These are phyloP conservation scores for Pythium brassicae DNA, from an alignment of 352 stramenopile genomes.

Conservation along the genomic window DNA sequence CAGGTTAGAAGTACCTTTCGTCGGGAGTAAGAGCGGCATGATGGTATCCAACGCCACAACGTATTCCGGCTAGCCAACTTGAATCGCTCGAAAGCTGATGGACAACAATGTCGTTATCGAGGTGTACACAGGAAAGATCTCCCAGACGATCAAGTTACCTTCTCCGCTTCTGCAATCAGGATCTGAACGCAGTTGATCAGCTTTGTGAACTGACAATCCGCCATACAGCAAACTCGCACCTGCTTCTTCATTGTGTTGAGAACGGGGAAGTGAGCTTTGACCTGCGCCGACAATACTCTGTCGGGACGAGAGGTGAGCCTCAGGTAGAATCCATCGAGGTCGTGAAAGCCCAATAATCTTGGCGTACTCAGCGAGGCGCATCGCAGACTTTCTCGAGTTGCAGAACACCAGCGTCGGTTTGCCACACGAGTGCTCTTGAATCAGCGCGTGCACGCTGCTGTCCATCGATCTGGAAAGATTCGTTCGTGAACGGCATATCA, in stretches of 20 bases:
- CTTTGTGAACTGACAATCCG: neutral
- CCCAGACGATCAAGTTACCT: slow-evolving; percentile 2
- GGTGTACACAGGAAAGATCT: too few relatives aligned
- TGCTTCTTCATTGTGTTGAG: slow-evolving; percentile 7
- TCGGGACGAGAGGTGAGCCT: neutral
- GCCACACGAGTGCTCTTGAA: slow-evolving; percentile 33
- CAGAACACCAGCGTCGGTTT: slow-evolving; percentile 65
- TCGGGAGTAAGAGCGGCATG: slow-evolving; percentile 23
- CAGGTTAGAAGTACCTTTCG: slow-evolving; percentile 18
- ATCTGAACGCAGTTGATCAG: slow-evolving; percentile 1
- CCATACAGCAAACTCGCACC: neutral
- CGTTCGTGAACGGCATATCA: slow-evolving; percentile 19
- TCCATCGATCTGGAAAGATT: slow-evolving; percentile 20
- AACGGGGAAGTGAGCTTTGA: neutral
- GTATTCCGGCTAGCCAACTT: slow-evolving; percentile 9
- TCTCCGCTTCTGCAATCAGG: slow-evolving; percentile 5
- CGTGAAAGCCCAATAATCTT: neutral
- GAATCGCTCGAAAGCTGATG: slow-evolving; percentile 10
- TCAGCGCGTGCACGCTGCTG: slow-evolving; percentile 30
- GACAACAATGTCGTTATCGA: neutral
- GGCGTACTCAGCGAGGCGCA: slow-evolving; percentile 22
- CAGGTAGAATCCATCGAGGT: neutral
- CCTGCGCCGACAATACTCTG: slow-evolving; percentile 2
- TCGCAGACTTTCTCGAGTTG: slow-evolving; percentile 23
- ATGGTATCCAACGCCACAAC: slow-evolving; percentile 29